Conservation (phyloP, 2,329 filamentous ascomycete genomes). For the Metarhizium humberi region DNA sequence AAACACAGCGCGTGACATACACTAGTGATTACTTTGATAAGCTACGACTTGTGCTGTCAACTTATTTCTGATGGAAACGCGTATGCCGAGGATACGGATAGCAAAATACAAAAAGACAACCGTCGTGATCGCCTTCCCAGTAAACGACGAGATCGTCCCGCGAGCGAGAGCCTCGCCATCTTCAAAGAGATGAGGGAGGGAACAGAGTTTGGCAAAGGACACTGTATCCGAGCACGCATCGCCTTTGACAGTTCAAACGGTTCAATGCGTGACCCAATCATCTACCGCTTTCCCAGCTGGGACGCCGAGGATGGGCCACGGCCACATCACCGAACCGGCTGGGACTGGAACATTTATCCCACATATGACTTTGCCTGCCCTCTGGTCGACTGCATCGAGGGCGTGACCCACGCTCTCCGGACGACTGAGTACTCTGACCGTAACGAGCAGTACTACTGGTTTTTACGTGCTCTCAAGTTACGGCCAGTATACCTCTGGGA, state of each 20-base stretch:
- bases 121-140: conserved; percentile 58
- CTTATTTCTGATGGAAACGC: conserved; percentile 75
- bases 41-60: conserved; percentile 65
- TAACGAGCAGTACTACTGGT: conserved; percentile 81
- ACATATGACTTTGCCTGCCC: conserved; percentile 83
- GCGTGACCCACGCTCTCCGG: conserved; percentile 72
- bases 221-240: conserved; percentile 93
- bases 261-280: conserved; percentile 90
- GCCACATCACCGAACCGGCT: conserved; percentile 67
- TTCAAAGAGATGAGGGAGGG: conserved; percentile 92
- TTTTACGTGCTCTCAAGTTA: conserved; percentile 62
- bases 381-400: conserved; percentile 69
- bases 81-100: conserved; percentile 80
- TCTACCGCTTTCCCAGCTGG: conserved; percentile 59
- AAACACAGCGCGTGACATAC: conserved; percentile 69
- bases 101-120: conserved; percentile 73
- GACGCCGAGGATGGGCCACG: conserved; percentile 47
- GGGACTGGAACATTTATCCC: conserved; percentile 75
- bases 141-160: conserved; percentile 62
- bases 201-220: conserved; percentile 65
- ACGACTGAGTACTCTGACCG: conserved; percentile 83
- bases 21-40: conserved; percentile 87
- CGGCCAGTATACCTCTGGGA: conserved; percentile 78
- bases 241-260: conserved; percentile 87
- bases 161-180: conserved; percentile 75